phyloP scores from a whole-genome alignment of 2,329 filamentous ascomycete genomes.

The Apiospora hydei region DNA sequence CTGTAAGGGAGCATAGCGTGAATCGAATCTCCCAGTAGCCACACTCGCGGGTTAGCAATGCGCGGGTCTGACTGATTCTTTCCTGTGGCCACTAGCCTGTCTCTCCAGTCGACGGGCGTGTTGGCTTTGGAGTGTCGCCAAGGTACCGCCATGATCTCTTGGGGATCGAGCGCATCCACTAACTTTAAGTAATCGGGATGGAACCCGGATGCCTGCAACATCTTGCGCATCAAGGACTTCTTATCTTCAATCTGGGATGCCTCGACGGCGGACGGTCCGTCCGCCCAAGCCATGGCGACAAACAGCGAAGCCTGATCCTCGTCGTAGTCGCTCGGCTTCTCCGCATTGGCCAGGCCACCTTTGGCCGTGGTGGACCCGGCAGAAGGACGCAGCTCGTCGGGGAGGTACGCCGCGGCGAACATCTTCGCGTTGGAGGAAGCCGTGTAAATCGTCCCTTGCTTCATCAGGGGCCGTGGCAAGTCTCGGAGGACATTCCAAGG shows the following conservation, averaged over 20 bases:
- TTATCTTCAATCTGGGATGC: background rate
- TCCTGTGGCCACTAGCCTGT: background rate
- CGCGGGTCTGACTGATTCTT: conserved; percentile 1
- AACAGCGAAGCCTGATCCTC: conserved; percentile 28
- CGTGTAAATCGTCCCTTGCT: conserved; percentile 25
- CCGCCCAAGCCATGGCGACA: conserved; percentile 20
- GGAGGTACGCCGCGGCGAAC: conserved; percentile 29
- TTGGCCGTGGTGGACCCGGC: background rate
- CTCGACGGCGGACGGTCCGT: conserved; percentile 1
- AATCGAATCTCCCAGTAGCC: conserved; percentile 32
- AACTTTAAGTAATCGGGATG: conserved; percentile 19
- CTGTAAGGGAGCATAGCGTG: conserved; percentile 32
- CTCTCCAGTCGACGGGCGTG: conserved; percentile 25
- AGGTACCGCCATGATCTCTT: background rate
- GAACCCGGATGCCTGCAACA: background rate
- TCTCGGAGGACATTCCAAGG: conserved; percentile 20
- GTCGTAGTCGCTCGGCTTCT: conserved; percentile 26
- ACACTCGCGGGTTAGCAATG: conserved; percentile 27
- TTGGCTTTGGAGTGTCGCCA: conserved; percentile 4
- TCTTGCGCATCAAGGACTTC: conserved; percentile 16
- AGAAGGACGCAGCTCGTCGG: conserved; percentile 8
- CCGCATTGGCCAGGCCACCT: background rate
- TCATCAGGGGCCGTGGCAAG: conserved; percentile 25
- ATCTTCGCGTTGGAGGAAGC: conserved; percentile 10
- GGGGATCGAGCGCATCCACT: conserved; percentile 17